Base-by-base conservation (phyloP, 116 monocot genomes). In the Papilionanthe hybrid region DNA sequence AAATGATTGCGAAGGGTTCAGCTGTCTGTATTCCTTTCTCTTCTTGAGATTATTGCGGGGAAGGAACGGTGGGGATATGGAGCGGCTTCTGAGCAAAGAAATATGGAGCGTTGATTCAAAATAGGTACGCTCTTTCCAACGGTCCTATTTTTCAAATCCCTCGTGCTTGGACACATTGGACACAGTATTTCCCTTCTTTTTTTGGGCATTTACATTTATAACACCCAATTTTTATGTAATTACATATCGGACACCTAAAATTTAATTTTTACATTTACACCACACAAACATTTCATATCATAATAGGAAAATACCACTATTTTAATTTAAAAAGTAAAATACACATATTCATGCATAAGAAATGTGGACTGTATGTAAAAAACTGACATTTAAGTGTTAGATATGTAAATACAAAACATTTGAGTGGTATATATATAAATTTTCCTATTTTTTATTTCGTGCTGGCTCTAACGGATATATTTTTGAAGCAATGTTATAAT, bases 81-180 rank as follows among this genome's bases (percentile, higher is more conserved):
- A 27, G 23, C 45, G 45, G 45, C 45, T 7, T 45, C 45, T 45
- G 67, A 18, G 28, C 27, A 11, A 28, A 42, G 30, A 72, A 72
- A 17, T 41, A 41, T 4, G 1, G 44, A 17, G 43, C 42, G 73
- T 12, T 73, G 22, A 10, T 73, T 73, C 73, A 72, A 72, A 68
- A 69, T 69, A 1, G 1, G 5, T 2, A 60, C 5, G 60, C n/a
- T 11, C 13, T 5, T 42, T 30, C 29, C 18, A 79, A 79, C 79
- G 79, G 79, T 72, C 69, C 25, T 55, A 79, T 71, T 72, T 53
- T 79, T 79, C 25, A 32, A 79, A 72, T 32, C 17, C 53, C 53
- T 53, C 50, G 50, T 10, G 63, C 23, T 0, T 9, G 0, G 63
- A 65, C 5, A 25, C 23, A 1, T 65, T 65, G 7, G 65, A 1